phyloP scores from a whole-genome alignment of 1,284 basidiomycete genomes.

The Pseudozyma tsukubaensis region DNA sequence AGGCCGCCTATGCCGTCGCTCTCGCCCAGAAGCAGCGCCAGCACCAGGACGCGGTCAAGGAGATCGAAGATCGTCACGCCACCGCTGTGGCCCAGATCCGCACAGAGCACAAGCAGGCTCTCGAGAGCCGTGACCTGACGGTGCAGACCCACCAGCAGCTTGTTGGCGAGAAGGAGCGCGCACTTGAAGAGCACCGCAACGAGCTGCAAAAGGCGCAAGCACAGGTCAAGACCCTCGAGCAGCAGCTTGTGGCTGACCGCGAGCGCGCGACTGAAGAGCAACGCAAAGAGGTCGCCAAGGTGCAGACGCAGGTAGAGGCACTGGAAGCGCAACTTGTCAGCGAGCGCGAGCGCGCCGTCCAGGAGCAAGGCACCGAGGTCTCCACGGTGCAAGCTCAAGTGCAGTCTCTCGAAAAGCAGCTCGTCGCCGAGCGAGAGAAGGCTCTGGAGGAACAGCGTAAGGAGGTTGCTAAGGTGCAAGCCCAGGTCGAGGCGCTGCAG shows the following conservation, averaged over 20 bases:
- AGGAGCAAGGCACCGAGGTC: slow-evolving; percentile 20
- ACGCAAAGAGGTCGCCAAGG: slow-evolving; percentile 17
- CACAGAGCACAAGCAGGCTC: slow-evolving; percentile 42
- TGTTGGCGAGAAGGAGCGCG: slow-evolving; percentile 21
- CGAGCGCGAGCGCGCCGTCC: slow-evolving; percentile 13
- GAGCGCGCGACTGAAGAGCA: slow-evolving; percentile 22
- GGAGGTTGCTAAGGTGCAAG: slow-evolving; percentile 18
- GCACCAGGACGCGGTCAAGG: slow-evolving; percentile 44
- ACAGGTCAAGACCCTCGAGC: slow-evolving; percentile 16
- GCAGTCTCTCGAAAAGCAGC: slow-evolving; percentile 17
- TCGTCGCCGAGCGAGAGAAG: slow-evolving; percentile 12
- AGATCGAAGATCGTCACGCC: slow-evolving; percentile 47
- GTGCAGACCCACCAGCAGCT: slow-evolving; percentile 30
- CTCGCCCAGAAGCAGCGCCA: slow-evolving; percentile 47
- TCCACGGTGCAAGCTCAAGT: slow-evolving; percentile 18
- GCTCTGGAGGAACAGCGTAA: slow-evolving; percentile 11
- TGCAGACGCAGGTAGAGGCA: slow-evolving; percentile 17
- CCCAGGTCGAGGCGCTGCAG: no score
- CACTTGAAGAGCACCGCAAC: slow-evolving; percentile 22
- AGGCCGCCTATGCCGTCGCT: slow-evolving; percentile 37
- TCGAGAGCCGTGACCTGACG: slow-evolving; percentile 34
- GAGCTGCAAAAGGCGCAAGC: slow-evolving; percentile 18
- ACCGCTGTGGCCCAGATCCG: slow-evolving; percentile 34
- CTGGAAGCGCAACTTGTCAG: slow-evolving; percentile 27
- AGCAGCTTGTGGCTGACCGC: slow-evolving; percentile 20